phyloP scores from a whole-genome alignment of 208 protist genomes.

The Acanthamoeba healyi region DNA sequence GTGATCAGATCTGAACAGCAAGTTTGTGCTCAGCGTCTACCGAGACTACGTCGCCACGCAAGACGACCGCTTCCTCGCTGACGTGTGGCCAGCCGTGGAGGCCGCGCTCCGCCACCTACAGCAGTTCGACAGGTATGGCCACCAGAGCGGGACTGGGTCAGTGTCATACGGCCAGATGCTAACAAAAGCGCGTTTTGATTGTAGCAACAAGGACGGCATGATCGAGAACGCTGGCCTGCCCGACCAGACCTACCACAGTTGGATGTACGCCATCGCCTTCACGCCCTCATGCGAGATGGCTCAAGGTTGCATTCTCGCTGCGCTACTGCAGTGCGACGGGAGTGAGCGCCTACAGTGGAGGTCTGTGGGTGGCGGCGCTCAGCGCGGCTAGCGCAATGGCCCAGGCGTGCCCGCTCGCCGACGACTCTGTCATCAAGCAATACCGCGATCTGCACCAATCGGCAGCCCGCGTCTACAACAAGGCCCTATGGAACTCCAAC shows the following conservation, averaged over 20 bases:
- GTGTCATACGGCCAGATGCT: background rate
- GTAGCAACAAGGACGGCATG: constrained; percentile 86
- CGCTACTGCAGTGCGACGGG: constrained; percentile 58
- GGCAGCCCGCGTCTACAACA: constrained; percentile 64
- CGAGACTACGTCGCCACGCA: constrained; percentile 86
- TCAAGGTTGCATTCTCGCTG: background rate
- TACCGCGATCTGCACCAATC: constrained; percentile 73
- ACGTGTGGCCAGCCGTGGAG: constrained; percentile 78
- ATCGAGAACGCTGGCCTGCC: constrained; percentile 88
- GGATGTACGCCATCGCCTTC: constrained; percentile 67
- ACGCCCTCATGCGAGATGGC: background rate
- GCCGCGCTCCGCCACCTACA: constrained; percentile 47
- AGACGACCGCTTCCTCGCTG: constrained; percentile 82
- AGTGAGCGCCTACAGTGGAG: constrained; percentile 87
- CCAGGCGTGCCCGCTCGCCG: background rate
- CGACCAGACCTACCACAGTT: constrained; percentile 90
- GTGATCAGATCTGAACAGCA: constrained; percentile 85
- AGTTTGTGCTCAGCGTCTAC: constrained; percentile 90
- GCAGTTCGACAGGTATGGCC: constrained; percentile 64
- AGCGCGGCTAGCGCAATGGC: constrained; percentile 9
- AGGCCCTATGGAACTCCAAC: constrained; percentile 40
- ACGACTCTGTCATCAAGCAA: constrained; percentile 13
- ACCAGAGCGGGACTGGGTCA: background rate
- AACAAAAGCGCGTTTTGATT: constrained; percentile 81
- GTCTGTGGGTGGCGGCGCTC: constrained; percentile 87